A percentile compares a stretch with the other conserved stretches of the same genome.
These are phyloP conservation scores for Tetraselmis chui DNA, from an alignment of 139 green algal species.

Conservation along the genomic window DNA sequence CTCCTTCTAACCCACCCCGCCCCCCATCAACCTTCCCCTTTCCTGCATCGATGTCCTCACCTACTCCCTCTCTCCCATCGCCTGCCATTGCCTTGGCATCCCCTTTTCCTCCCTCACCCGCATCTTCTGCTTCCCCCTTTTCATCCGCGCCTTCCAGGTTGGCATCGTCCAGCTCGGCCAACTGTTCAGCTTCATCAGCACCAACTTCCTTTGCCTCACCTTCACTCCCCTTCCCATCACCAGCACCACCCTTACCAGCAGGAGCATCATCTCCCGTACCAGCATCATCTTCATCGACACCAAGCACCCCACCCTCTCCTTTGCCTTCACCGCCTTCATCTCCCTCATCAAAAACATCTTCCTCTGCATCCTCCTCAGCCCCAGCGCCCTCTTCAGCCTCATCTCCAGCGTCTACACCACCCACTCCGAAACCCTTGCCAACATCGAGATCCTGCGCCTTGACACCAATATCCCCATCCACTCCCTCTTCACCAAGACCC, in stretches of 20 bases:
- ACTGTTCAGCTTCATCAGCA: no score
- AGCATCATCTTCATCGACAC: background rate
- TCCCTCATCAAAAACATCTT: background rate
- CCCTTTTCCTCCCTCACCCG: no score
- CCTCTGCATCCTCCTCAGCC: background rate
- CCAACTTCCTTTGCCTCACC: no score
- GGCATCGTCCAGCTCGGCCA: no score
- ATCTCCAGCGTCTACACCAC: no score
- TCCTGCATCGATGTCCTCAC: background rate
- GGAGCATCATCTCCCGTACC: no score
- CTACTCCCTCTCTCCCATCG: background rate
- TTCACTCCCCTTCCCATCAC: no score
- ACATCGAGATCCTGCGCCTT: background rate
- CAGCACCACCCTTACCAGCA: no score
- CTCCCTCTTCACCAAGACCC: background rate
- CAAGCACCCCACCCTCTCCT: background rate
- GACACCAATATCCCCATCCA: background rate
- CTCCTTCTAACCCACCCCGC: no score
- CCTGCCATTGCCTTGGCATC: background rate
- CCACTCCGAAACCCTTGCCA: no score
- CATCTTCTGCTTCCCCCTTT: background rate
- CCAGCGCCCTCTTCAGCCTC: no score
- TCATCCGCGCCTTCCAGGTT: background rate
- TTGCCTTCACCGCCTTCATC: background rate
- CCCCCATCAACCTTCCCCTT: no score